Evolutionary conservation across 2,329 filamentous ascomycete species (phyloP), one percentile per base, ranked within the genome.

Genomic region (Aspergillus awamori): DNA sequence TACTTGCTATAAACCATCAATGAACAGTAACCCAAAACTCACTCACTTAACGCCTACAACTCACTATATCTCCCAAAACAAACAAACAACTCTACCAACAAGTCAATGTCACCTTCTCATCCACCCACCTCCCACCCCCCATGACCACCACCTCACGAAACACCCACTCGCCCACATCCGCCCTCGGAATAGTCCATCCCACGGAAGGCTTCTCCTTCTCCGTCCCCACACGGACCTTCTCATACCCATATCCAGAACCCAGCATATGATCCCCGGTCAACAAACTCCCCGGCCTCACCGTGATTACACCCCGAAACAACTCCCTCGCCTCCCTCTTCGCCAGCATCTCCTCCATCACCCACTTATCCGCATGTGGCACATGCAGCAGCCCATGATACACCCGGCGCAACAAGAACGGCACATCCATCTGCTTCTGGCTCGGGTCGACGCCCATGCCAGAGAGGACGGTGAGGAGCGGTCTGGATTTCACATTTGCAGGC

Each of bases 311-410:
- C 6, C 8, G 28, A 17, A 77, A 68, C 1, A 72, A 70, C 43
- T 69, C 47, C 54, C 58, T 57, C 6, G 52, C 13, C 1, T 52
- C 39, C 17, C 8, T 43, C 17, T 43, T 33, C 24, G 69, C 36
- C 10, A 81, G 53, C 10, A 67, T 28, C 36, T 56, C 58, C 58
- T 77, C 73, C 68, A 74, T 79, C 3, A 69, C 64, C 58, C 59
- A 64, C 69, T 79, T 79, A 61, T 79, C 77, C 20, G 68, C 72
- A 60, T 83, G 70, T 26, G 69, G 70, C 22, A 64, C 70, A 53
- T 67, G 67, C 61, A 73, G 67, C 30, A 72, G 43, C 59, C 65
- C 69, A 17, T 70, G 63, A 49, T 78, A 78, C 26, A 78, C 20
- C 3, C 73, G 72, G 6, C 65, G 59, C 62, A 77, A 69, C 3